Conservation (phyloP, 305 asterid species). For the Fraxinus velutina region DNA sequence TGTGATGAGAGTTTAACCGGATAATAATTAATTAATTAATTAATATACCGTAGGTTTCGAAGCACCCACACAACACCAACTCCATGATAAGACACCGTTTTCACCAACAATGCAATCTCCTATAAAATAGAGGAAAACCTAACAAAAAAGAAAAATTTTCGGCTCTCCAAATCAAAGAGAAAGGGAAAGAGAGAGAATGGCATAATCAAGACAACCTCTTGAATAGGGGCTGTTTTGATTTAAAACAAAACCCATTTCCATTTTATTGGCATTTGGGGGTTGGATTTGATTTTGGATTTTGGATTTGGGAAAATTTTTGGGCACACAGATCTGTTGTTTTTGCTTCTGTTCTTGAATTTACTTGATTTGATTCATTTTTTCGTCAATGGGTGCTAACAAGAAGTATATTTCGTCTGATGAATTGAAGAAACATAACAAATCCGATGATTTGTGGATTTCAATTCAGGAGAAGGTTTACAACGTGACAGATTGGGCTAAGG, state of each 20-base stretch:
- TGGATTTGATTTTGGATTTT: background rate
- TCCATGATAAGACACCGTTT: background rate
- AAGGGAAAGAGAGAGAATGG: background rate
- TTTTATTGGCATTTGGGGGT: background rate
- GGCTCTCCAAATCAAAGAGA: background rate
- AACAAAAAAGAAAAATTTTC: background rate
- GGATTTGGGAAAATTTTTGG: background rate
- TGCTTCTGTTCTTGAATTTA: background rate
- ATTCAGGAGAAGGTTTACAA: conserved; percentile 59
- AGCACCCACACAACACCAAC: background rate
- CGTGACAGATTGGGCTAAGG: conserved; percentile 53
- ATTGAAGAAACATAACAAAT: conserved; percentile 46
- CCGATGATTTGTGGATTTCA: conserved; percentile 54
- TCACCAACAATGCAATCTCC: background rate
- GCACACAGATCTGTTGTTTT: background rate
- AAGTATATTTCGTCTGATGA: conserved; percentile 49
- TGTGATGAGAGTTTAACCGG: background rate
- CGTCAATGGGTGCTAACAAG: conserved; percentile 39
- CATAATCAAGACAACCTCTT: background rate
- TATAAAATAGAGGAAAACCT: background rate
- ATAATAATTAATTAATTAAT: background rate
- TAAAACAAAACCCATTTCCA: background rate
- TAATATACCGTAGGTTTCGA: background rate
- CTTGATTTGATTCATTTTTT: background rate
- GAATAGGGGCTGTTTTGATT: background rate